A percentile compares a stretch with the other conserved stretches of the same genome.
These are phyloP conservation scores for Nakaseomyces bracarensis DNA, from an alignment of 1,139 yeast species.

Conservation along the genomic window DNA sequence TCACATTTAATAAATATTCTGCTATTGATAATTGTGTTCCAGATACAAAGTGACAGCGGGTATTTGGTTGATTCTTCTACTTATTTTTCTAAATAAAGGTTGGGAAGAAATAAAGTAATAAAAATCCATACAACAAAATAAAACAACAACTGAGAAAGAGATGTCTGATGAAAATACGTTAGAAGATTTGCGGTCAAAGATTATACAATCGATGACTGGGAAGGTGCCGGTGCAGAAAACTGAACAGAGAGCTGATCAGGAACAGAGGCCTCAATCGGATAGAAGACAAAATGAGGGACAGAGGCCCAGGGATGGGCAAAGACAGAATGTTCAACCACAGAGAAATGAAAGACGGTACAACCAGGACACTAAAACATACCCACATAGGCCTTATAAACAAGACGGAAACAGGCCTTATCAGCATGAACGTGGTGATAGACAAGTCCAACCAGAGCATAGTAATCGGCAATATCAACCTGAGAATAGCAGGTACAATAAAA, in stretches of 20 bases:
- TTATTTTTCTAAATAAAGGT: no score
- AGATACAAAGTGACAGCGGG: no score
- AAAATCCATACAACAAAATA: background rate
- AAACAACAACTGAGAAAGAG: no score
- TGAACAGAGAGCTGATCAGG: background rate
- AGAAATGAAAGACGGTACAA: background rate
- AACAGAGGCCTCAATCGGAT: no score
- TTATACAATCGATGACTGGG: conserved; percentile 23
- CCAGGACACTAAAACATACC: background rate
- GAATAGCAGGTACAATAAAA: background rate
- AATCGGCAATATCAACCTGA: background rate
- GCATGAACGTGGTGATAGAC: conserved; percentile 6
- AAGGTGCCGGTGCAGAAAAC: conserved; percentile 6
- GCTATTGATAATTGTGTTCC: no score
- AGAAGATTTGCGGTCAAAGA: conserved; percentile 26
- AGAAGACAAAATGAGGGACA: no score
- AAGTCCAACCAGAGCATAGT: conserved; percentile 7
- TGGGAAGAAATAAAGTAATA: background rate
- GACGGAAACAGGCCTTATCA: conserved; percentile 7
- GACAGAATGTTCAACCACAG: no score
- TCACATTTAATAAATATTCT: no score
- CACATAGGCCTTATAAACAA: background rate
- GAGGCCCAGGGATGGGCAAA: no score
- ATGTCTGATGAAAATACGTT: conserved; percentile 16
- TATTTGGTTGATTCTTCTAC: no score